A percentile compares a stretch with the other conserved stretches of the same genome.
Evolutionary conservation across 2,329 filamentous ascomycete species (phyloP).

Genomic region (Lanzia echinophila): DNA sequence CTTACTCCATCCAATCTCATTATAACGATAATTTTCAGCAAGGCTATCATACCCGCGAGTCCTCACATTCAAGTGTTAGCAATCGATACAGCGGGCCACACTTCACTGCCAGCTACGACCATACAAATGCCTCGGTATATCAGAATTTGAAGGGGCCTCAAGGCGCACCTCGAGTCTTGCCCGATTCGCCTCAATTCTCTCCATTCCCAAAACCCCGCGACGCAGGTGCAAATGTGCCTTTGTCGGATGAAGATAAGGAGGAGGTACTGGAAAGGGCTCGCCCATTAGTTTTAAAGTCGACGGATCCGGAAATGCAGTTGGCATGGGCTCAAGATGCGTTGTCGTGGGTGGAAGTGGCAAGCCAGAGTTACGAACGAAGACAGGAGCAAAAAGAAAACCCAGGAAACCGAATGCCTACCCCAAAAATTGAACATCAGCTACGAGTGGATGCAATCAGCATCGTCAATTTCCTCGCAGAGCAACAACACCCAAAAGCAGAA

Average conservation of each 20-base stretch:
- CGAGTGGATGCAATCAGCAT: slow-evolving; percentile 87
- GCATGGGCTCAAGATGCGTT: slow-evolving; percentile 94
- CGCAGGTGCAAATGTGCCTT: slow-evolving; percentile 79
- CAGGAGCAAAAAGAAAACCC: slow-evolving; percentile 33
- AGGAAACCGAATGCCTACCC: slow-evolving; percentile 64
- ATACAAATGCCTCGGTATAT: slow-evolving; percentile 30
- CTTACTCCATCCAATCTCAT: slow-evolving; percentile 22
- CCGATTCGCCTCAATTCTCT: slow-evolving; percentile 67
- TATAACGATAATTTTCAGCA: slow-evolving; percentile 14
- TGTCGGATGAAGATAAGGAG: slow-evolving; percentile 91
- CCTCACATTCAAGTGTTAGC: slow-evolving; percentile 8
- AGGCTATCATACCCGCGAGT: slow-evolving; percentile 10
- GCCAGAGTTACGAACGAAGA: slow-evolving; percentile 57
- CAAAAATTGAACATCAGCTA: slow-evolving; percentile 81
- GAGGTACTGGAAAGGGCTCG: slow-evolving; percentile 80
- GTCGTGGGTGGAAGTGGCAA: slow-evolving; percentile 77
- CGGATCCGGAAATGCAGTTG: slow-evolving; percentile 92
- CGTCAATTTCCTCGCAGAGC: slow-evolving; percentile 79
- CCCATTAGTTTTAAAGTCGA: slow-evolving; percentile 78
- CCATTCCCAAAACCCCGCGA: slow-evolving; percentile 81
- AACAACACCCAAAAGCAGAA: slow-evolving; percentile 86
- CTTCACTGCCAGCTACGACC: slow-evolving; percentile 28
- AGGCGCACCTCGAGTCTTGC: slow-evolving; percentile 9
- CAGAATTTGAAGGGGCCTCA: slow-evolving; percentile 26
- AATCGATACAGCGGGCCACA: slow-evolving; percentile 17